Percentiles rank a stretch among this genome's conserved stretches.
Evolutionary conservation across 768 basidiomycete species (phyloP).

Genomic region (Dacryopinax primogenitus): DNA sequence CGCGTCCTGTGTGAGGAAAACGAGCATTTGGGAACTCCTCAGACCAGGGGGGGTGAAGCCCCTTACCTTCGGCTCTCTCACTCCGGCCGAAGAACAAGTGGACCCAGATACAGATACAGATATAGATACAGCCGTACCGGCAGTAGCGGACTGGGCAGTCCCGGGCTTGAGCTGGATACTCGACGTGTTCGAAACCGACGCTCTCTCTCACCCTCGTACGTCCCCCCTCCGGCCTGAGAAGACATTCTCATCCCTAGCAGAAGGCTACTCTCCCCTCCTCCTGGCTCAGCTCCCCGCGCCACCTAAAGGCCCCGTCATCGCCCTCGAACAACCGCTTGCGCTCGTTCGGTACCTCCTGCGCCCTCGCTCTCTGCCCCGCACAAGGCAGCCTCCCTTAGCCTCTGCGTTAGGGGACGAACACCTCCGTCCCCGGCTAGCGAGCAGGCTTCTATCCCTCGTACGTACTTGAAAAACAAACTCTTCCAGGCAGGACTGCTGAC

Average conservation of each 20-base stretch:
- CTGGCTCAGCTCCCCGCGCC: neutral
- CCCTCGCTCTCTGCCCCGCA: too few species aligned
- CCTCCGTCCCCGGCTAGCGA: too few species aligned
- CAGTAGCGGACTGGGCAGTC: neutral
- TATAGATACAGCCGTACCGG: neutral
- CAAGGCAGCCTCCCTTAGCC: too few species aligned
- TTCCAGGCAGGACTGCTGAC: too few species aligned
- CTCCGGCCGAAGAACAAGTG: neutral
- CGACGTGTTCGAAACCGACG: neutral
- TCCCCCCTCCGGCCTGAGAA: neutral
- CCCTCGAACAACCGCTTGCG: neutral
- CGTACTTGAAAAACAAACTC: too few species aligned
- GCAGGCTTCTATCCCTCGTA: neutral
- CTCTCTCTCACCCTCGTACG: neutral
- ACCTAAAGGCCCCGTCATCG: neutral
- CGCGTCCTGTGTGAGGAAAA: neutral
- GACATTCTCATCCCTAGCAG: neutral
- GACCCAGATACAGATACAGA: neutral
- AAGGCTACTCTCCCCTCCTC: neutral
- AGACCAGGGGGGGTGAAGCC: neutral
- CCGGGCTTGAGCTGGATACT: neutral
- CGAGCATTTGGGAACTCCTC: neutral
- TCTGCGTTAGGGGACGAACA: too few species aligned
- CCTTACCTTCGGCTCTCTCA: too few species aligned
- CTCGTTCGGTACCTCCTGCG: neutral